Conservation (phyloP, 768 basidiomycete species). For the Tremella mesenterica region DNA sequence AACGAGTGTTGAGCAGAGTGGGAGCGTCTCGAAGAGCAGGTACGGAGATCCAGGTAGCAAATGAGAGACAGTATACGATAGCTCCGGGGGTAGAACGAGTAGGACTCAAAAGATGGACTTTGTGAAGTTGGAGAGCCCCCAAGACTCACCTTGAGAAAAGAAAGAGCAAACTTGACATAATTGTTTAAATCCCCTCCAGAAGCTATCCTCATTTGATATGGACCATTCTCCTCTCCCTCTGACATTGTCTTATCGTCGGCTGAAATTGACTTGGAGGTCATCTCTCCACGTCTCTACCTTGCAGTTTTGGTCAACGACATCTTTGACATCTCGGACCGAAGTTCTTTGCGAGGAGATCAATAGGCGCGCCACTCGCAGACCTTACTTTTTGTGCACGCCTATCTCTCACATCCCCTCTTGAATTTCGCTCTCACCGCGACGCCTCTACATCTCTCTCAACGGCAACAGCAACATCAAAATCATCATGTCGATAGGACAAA, state of each 20-base stretch:
- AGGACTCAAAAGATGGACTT: background rate
- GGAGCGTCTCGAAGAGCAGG: background rate
- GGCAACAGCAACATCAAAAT: background rate
- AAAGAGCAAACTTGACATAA: constrained; percentile 27
- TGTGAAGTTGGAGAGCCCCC: no score
- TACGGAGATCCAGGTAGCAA: background rate
- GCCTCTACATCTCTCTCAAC: background rate
- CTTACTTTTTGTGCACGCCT: background rate
- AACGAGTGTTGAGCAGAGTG: no score
- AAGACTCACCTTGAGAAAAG: constrained; percentile 18
- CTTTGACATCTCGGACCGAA: background rate
- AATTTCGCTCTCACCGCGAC: no score
- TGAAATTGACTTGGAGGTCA: background rate
- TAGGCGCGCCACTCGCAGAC: background rate
- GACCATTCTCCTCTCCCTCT: background rate
- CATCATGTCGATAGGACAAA: constrained; percentile 36
- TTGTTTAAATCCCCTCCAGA: constrained; percentile 20
- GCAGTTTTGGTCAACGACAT: no score
- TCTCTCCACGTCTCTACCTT: background rate
- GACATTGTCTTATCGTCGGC: background rate
- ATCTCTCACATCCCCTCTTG: background rate
- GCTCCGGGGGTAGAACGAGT: background rate
- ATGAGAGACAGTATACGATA: background rate
- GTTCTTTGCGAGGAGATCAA: no score
- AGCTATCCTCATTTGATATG: constrained; percentile 28